Evolutionary conservation across 2,329 filamentous ascomycete species (phyloP).

Genomic region (Pyricularia sp.): DNA sequence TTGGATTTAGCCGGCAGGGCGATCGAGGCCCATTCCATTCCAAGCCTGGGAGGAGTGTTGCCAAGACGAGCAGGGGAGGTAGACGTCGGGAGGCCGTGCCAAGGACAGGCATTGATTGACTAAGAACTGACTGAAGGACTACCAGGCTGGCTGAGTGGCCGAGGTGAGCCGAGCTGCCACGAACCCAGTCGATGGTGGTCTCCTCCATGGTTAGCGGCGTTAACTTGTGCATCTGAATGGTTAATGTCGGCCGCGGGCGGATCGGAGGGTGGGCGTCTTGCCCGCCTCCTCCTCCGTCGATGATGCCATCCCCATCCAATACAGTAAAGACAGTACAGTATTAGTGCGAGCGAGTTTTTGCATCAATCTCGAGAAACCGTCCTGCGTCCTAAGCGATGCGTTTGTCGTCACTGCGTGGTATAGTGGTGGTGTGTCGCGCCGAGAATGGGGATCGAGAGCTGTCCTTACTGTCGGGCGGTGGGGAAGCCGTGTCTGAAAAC

Average conservation of each 20-base stretch:
- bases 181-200: not conserved
- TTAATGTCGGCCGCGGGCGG: not conserved
- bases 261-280: not conserved
- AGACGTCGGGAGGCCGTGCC: not conserved
- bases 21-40: not conserved
- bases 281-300: not conserved
- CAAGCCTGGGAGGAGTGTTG: not conserved
- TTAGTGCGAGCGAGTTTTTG: too few species aligned
- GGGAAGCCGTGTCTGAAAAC: constrained; percentile 5
- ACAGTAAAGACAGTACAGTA: not conserved
- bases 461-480: constrained; percentile 5
- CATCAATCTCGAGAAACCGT: too few species aligned
- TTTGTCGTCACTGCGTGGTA: not conserved
- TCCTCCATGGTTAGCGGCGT: not conserved
- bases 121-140: not conserved
- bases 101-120: not conserved
- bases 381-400: not conserved
- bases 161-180: not conserved
- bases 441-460: not conserved
- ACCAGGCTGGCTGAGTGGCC: not conserved
- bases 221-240: not conserved
- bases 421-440: not conserved
- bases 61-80: not conserved
- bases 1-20: not conserved
- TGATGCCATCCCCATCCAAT: not conserved